phyloP scores from a whole-genome alignment of 2,329 filamentous ascomycete genomes.

The Colletotrichum cereale region DNA sequence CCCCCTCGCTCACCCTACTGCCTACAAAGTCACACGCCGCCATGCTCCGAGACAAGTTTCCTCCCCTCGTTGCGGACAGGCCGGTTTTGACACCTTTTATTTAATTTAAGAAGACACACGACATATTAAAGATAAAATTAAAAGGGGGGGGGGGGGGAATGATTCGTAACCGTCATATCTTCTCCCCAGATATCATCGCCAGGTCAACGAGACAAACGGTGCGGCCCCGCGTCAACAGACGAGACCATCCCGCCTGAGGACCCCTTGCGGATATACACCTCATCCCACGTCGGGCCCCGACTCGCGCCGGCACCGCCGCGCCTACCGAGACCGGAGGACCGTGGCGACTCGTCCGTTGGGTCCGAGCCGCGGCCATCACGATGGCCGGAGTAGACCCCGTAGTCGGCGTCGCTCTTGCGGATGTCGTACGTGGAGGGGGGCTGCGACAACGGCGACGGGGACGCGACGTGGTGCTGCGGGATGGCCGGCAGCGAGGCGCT shows the following conservation, averaged over 20 bases:
- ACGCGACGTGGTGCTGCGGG: background rate
- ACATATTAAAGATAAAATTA: background rate
- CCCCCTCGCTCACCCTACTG: no score
- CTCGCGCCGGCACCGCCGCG: background rate
- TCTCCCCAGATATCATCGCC: background rate
- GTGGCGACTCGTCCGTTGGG: slow-evolving; percentile 21
- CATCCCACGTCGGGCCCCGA: slow-evolving; percentile 27
- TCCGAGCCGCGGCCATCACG: background rate
- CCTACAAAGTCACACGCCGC: background rate
- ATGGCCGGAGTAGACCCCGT: slow-evolving; percentile 20
- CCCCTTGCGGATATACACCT: slow-evolving; percentile 17
- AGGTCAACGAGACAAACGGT: slow-evolving; percentile 27
- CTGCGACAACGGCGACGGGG: background rate
- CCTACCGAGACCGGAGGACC: slow-evolving; percentile 11
- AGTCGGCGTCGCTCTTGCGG: slow-evolving; percentile 14
- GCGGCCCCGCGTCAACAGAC: slow-evolving; percentile 6
- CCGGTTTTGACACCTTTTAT: background rate
- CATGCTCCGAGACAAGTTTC: background rate
- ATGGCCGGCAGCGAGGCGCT: slow-evolving; percentile 29
- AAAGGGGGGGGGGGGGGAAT: background rate
- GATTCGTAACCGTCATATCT: background rate
- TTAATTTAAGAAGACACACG: no score
- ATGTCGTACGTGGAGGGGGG: background rate
- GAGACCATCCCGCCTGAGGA: slow-evolving; percentile 2
- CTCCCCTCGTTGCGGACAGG: background rate